Evolutionary conservation across 2,329 filamentous ascomycete genomes (phyloP).

Genomic region (Exophiala oligosperma): DNA sequence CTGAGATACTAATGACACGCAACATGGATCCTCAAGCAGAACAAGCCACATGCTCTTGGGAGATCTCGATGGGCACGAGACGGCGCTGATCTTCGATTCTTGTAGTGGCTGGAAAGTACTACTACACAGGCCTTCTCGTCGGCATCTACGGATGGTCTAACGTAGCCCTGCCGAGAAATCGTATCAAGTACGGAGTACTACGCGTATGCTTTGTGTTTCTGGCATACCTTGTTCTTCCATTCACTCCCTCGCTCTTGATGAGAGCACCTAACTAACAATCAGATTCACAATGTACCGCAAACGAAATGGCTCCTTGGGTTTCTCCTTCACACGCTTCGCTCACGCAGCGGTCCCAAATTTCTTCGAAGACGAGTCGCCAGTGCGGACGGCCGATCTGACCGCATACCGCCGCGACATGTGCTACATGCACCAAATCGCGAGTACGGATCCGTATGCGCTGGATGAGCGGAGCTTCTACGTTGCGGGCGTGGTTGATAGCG

Average conservation of each 20-base stretch:
- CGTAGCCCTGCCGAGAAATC: background rate
- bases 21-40: too few relatives aligned
- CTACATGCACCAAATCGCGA: constrained; percentile 26
- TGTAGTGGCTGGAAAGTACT: too few relatives aligned
- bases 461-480: constrained; percentile 25
- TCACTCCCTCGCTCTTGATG: background rate
- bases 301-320: constrained; percentile 23
- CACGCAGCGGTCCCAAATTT: constrained; percentile 23
- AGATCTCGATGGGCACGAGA: too few relatives aligned
- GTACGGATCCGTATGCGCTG: constrained; percentile 15
- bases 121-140: too few relatives aligned
- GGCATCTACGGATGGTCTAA: too few relatives aligned
- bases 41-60: too few relatives aligned
- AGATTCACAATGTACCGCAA: constrained; percentile 21
- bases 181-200: too few relatives aligned
- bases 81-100: too few relatives aligned
- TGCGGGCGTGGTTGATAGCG: constrained; percentile 19
- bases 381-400: constrained; percentile 6
- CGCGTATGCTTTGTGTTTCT: too few relatives aligned
- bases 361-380: constrained; percentile 8
- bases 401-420: constrained; percentile 22
- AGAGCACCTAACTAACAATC: background rate
- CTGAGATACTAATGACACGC: too few relatives aligned
- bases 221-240: too few relatives aligned
- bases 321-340: constrained; percentile 25